Conservation (phyloP, 1,139 yeast genomes). For the Dujonia santamariae region DNA sequence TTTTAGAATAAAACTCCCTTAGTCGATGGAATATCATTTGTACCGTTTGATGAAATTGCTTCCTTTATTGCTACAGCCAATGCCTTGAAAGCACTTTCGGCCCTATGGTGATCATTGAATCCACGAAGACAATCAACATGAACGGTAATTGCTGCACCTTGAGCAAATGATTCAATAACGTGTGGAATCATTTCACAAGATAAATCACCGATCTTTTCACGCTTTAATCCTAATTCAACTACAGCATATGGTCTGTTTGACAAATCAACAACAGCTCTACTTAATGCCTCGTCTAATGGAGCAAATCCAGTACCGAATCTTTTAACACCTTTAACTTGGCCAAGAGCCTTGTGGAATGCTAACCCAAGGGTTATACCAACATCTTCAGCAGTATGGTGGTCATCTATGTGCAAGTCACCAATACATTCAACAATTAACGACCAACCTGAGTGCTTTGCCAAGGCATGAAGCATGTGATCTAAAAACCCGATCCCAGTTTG, state of each 20-base stretch:
- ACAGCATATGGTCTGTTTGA: slow-evolving; percentile 93
- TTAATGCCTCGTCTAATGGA: slow-evolving; percentile 92
- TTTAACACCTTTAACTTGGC: slow-evolving; percentile 85
- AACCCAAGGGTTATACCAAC: slow-evolving; percentile 88
- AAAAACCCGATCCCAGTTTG: slow-evolving; percentile 93
- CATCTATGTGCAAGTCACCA: slow-evolving; percentile 95
- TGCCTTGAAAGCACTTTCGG: slow-evolving; percentile 95
- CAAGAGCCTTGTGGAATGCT: slow-evolving; percentile 87
- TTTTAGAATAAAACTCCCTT: slow-evolving; percentile 78
- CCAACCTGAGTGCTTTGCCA: slow-evolving; percentile 98
- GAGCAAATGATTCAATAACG: slow-evolving; percentile 90
- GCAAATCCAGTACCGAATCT: slow-evolving; percentile 95
- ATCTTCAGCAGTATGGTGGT: slow-evolving; percentile 96
- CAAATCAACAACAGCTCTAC: slow-evolving; percentile 91
- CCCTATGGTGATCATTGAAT: slow-evolving; percentile 91
- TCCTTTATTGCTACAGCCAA: slow-evolving; percentile 88
- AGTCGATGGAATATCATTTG: slow-evolving; percentile 90
- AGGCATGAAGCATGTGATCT: slow-evolving; percentile 96
- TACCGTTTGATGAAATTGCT: slow-evolving; percentile 80
- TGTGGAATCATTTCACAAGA: slow-evolving; percentile 97
- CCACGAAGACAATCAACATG: slow-evolving; percentile 96
- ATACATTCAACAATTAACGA: slow-evolving; percentile 82
- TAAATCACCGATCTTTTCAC: slow-evolving; percentile 91
- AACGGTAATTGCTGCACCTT: slow-evolving; percentile 82
- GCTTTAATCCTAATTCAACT: slow-evolving; percentile 79